These are phyloP conservation scores for Lepidopterella palustris DNA, from an alignment of 495 filamentous ascomycete species.

Conservation along the genomic window DNA sequence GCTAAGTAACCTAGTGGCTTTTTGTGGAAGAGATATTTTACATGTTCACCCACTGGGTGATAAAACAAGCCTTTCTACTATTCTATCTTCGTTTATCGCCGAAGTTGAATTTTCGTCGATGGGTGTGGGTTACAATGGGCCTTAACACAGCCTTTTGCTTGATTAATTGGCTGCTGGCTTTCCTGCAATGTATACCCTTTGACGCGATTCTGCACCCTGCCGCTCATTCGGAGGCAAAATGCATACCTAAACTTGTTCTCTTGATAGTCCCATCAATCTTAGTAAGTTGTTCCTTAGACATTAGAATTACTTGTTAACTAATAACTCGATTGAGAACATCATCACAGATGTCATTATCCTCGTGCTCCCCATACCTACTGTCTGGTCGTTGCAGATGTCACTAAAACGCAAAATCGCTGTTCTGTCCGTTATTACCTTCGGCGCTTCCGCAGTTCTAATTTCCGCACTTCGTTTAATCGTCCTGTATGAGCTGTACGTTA, in stretches of 20 bases:
- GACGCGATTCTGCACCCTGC: conserved; percentile 11
- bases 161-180: conserved; percentile 7
- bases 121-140: conserved; percentile 1
- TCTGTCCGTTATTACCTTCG: conserved; percentile 17
- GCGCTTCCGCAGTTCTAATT: conserved; percentile 27
- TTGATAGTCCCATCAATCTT: conserved; percentile 11
- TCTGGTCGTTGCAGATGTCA: conserved; percentile 33
- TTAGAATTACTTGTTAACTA: neutral
- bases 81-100: conserved; percentile 17
- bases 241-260: conserved; percentile 10
- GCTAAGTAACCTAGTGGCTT: conserved; percentile 4
- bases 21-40: conserved; percentile 16
- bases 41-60: conserved; percentile 10
- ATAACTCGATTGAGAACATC: conserved; percentile 17
- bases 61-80: conserved; percentile 15
- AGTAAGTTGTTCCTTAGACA: neutral
- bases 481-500: conserved; percentile 21
- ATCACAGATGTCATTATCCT: conserved; percentile 34
- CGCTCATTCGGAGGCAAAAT: conserved; percentile 9
- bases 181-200: conserved; percentile 13
- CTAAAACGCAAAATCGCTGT: conserved; percentile 10
- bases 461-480: conserved; percentile 24
- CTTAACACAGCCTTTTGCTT: conserved; percentile 7
- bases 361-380: conserved; percentile 31
- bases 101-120: neutral